phyloP scores from a whole-genome alignment of 257 asterid species.

The Galeopsis tetrahit region DNA sequence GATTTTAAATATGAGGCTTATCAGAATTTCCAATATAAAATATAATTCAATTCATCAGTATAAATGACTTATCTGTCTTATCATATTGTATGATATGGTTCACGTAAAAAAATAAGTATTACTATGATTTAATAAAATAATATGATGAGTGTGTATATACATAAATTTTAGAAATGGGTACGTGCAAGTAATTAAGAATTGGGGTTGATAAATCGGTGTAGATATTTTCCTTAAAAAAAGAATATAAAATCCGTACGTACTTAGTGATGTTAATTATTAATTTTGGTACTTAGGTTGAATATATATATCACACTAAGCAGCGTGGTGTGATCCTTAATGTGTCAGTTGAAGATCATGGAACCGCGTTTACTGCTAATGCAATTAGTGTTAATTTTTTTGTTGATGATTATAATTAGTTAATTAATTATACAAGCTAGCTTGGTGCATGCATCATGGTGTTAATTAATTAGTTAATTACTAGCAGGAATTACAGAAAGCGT shows the following conservation, averaged over 20 bases:
- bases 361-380: conserved; percentile 15
- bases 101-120: no score
- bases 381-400: background rate
- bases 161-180: no score
- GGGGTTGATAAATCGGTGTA: background rate
- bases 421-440: no score
- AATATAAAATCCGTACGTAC: background rate
- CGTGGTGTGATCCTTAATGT: background rate
- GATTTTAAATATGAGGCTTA: no score
- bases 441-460: conserved; percentile 2
- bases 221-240: background rate
- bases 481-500: conserved; percentile 20
- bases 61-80: no score
- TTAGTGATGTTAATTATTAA: conserved; percentile 24
- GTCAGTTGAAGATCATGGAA: conserved; percentile 20
- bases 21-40: no score
- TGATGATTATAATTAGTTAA: conserved; percentile 10
- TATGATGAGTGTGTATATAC: no score
- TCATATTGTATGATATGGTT: no score
- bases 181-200: background rate
- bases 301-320: background rate
- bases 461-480: background rate
- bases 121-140: no score
- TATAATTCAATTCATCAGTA: no score
- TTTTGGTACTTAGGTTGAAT: background rate